phyloP scores from a whole-genome alignment of 176 grass and related monocot species.

The Guadua angustifolia region DNA sequence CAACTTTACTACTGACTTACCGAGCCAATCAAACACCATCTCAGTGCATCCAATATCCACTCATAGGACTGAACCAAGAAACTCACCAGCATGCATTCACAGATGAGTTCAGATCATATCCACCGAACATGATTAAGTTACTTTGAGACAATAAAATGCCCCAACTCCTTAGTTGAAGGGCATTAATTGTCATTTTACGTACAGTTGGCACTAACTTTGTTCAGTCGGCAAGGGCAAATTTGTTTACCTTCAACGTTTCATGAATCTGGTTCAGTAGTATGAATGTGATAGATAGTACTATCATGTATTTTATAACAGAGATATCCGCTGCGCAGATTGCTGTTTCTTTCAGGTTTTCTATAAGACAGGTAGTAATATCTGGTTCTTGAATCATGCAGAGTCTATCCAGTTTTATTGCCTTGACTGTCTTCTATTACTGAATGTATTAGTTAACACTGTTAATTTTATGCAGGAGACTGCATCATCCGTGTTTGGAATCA shows the following conservation, averaged over 20 bases:
- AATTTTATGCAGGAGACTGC: constrained; percentile 69
- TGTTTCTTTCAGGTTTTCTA: not conserved
- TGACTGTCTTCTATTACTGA: constrained; percentile 6
- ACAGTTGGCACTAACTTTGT: not conserved
- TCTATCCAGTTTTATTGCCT: not conserved
- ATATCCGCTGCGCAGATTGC: not conserved
- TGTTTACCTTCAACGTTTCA: not conserved
- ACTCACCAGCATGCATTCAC: too few relatives aligned
- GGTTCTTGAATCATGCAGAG: not conserved
- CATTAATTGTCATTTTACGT: not conserved
- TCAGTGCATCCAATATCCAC: not conserved
- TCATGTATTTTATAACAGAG: not conserved
- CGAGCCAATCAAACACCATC: not conserved
- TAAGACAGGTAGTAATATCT: not conserved
- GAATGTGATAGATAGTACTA: not conserved
- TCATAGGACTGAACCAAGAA: too few relatives aligned
- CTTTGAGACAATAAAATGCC: not conserved
- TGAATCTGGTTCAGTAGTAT: not conserved
- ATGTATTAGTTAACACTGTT: not conserved
- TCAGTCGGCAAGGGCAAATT: not conserved
- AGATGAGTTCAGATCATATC: not conserved
- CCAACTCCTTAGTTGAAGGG: not conserved
- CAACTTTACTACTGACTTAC: not conserved
- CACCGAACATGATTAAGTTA: not conserved
- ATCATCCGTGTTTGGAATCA: constrained; percentile 88